Base-by-base conservation (phyloP, 345 rosid species). In the Punica granatum region DNA sequence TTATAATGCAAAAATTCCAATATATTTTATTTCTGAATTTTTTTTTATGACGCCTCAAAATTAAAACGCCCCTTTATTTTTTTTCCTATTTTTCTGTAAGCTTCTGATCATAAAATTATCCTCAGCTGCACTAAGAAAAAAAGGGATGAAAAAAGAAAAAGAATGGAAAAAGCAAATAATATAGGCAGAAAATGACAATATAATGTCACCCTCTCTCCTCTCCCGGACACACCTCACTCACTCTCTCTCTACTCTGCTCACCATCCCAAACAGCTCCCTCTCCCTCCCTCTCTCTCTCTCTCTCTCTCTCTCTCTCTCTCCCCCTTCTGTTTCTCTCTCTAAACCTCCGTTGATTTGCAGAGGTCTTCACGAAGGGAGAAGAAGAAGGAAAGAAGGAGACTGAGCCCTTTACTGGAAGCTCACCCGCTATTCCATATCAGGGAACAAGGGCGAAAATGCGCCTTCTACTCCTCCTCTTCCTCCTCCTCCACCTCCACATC, bases 401-500 rank as follows among this genome's bases (percentile, higher is more conserved):
- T 10, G 60, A 11, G 34, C 16, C 32, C 60, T 56, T 8, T 28
- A 28, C 33, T 14, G 3, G 0, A 28, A 1, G 4, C 49, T 16
- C 4, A 56, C 60, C 33, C 60, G 0, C 25, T 6, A 10, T 6
- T 28, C 60, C 60, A 15, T 56, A 10, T 14, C 60, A 32, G 12
- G 42, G 30, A 63, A 39, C 23, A 23, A 42, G 19, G 41, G 41
- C 41, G 14, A 67, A 53, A 37, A 64, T 64, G 73, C 73, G 53
- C 54, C 63, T 53, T 16, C 62, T 64, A 11, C 32, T 21, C 53
- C 25, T 49, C 69, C 69, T 42, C 74, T 71, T 71, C 35, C 58
- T 69, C 42, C 78, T 79, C 35, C 70, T 78, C 43, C 80, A 79
- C 30, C 77, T 83, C 25, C 74, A 82, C 39, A 73, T 71, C 33